phyloP scores from a whole-genome alignment of 352 stramenopile genomes.

The Pythium periplocum region DNA sequence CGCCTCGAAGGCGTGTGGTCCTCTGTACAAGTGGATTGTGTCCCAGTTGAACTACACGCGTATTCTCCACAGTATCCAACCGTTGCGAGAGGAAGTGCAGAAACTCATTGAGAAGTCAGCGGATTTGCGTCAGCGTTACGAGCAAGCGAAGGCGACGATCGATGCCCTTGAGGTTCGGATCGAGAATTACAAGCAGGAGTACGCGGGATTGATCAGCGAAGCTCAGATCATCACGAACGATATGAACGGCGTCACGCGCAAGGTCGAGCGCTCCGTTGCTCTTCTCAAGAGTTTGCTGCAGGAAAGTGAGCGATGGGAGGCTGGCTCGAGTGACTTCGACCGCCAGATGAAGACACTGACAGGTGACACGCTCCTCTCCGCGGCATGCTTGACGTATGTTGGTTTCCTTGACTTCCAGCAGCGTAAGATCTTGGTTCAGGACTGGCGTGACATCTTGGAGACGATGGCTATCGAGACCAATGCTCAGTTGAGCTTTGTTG shows the following conservation, averaged over 20 bases:
- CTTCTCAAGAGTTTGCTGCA: conserved; percentile 97
- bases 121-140: conserved; percentile 90
- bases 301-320: conserved; percentile 98
- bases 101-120: conserved; percentile 93
- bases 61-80: conserved; percentile 98
- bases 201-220: conserved; percentile 96
- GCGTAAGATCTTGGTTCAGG: conserved; percentile 90
- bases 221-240: conserved; percentile 98
- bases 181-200: conserved; percentile 98
- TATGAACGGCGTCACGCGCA: conserved; percentile 96
- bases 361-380: conserved; percentile 94
- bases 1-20: conserved; percentile 96
- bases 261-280: conserved; percentile 95
- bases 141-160: conserved; percentile 91
- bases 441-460: conserved; percentile 95
- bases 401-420: conserved; percentile 99
- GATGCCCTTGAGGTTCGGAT: conserved; percentile 95
- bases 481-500: conserved; percentile 87
- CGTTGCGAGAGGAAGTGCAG: conserved; percentile 97
- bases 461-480: conserved; percentile 88
- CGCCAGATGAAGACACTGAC: conserved; percentile 95
- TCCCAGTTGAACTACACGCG: conserved; percentile 98
- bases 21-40: conserved; percentile 98
- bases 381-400: conserved; percentile 98
- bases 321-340: conserved; percentile 96